phyloP scores from a whole-genome alignment of 2,329 filamentous ascomycete species.

The Fusarium fujikuroi region DNA sequence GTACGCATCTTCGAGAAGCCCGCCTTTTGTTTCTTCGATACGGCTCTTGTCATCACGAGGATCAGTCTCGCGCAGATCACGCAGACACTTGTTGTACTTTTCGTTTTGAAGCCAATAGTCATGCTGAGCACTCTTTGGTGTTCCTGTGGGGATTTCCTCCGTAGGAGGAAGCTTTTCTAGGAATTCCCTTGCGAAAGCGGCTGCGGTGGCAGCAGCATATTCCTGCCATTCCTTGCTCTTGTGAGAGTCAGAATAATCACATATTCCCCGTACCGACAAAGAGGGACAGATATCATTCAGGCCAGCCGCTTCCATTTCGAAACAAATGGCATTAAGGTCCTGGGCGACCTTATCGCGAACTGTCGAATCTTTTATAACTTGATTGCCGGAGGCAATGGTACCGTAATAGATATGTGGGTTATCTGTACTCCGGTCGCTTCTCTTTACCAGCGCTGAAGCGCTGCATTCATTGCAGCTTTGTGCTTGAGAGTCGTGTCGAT shows the following conservation, averaged over 20 bases:
- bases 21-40: neutral
- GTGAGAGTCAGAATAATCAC: neutral
- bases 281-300: neutral
- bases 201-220: neutral
- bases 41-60: neutral
- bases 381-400: neutral
- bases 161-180: neutral
- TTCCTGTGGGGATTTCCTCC: rapidly evolving
- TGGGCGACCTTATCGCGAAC: neutral
- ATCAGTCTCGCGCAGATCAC: neutral
- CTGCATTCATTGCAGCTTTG: neutral
- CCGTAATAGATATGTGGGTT: neutral
- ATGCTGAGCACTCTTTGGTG: rapidly evolving
- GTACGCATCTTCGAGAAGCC: rapidly evolving
- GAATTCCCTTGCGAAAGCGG: neutral
- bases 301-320: neutral
- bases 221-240: neutral
- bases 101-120: rapidly evolving
- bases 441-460: rapidly evolving
- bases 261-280: neutral
- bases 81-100: slow-evolving; percentile 30
- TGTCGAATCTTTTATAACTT: rapidly evolving
- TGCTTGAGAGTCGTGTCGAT: rapidly evolving
- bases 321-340: neutral
- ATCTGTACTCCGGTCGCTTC: rapidly evolving